Percentiles rank a stretch among this genome's conserved stretches.
Evolutionary conservation across 192 early-diverging fungal species (phyloP).

Genomic region (Backusella macrospora): DNA sequence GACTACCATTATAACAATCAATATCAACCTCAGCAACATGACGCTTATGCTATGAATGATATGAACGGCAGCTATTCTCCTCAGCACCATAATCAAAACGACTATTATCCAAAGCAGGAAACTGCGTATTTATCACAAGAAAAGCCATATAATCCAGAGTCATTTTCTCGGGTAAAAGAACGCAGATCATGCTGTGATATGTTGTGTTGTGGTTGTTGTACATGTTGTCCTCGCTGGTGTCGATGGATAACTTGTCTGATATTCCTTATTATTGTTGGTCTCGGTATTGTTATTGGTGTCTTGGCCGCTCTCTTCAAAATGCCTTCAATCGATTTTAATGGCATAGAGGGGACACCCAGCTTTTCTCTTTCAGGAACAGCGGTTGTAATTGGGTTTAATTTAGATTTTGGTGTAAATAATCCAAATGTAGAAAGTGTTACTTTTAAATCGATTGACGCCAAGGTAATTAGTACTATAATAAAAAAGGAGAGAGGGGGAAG

Average conservation of each 20-base stretch:
- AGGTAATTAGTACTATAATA: conserved; percentile 17
- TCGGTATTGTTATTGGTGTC: conserved; percentile 47
- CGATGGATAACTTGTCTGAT: conserved; percentile 46
- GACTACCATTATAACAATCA: not conserved
- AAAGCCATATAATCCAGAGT: not conserved
- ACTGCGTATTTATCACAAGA: not conserved
- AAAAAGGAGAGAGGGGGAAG: not conserved
- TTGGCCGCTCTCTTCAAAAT: conserved; percentile 48
- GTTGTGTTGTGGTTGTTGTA: conserved; percentile 42
- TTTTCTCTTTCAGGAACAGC: conserved; percentile 29
- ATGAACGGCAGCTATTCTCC: not conserved
- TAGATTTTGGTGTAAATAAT: conserved; percentile 43
- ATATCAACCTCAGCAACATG: not conserved
- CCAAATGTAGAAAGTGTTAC: conserved; percentile 53
- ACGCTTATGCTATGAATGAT: not conserved
- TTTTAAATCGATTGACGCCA: conserved; percentile 47
- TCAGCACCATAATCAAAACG: not conserved
- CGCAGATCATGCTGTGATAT: conserved; percentile 35
- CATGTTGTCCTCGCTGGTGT: conserved; percentile 44
- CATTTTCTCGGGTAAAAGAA: not conserved
- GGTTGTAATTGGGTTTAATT: not conserved
- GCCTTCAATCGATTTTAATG: conserved; percentile 38
- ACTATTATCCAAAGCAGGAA: not conserved
- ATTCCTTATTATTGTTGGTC: conserved; percentile 42
- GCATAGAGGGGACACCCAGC: conserved; percentile 19